phyloP scores from a whole-genome alignment of 495 filamentous ascomycete species.

The Chaetomidium leptoderma region DNA sequence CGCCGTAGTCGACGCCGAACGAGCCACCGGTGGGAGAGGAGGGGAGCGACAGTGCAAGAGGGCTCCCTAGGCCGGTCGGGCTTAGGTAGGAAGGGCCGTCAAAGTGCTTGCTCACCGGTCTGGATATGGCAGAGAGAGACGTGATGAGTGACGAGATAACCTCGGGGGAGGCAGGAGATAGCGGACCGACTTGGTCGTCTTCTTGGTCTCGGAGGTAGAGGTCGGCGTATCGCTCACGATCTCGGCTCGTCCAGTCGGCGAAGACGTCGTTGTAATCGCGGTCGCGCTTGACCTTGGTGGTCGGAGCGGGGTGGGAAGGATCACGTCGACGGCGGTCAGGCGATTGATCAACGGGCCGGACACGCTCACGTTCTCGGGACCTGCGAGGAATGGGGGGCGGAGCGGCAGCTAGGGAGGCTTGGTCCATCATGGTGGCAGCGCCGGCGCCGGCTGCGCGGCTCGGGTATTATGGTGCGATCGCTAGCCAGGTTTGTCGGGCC shows the following conservation, averaged over 20 bases:
- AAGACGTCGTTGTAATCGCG: slow-evolving; percentile 29
- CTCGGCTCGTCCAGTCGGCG: slow-evolving; percentile 28
- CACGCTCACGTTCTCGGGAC: slow-evolving; percentile 31
- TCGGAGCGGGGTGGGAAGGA: slow-evolving; percentile 16
- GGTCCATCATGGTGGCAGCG: slow-evolving; percentile 29
- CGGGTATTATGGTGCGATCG: slow-evolving; percentile 21
- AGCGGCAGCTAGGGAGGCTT: slow-evolving; percentile 19
- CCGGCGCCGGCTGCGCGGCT: slow-evolving; percentile 19
- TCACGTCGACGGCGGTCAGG: slow-evolving; percentile 14
- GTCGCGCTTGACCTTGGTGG: slow-evolving; percentile 19
- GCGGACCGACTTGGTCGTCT: slow-evolving; percentile 15
- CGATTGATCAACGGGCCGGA: slow-evolving; percentile 16
- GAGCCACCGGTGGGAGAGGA: slow-evolving; percentile 51
- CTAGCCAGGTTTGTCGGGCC: slow-evolving; percentile 20
- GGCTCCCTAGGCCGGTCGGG: slow-evolving; percentile 28
- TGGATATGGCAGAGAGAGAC: slow-evolving; percentile 80
- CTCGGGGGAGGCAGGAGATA: slow-evolving; percentile 72
- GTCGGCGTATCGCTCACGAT: slow-evolving; percentile 30
- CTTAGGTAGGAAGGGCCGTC: slow-evolving; percentile 43
- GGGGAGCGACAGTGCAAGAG: slow-evolving; percentile 47
- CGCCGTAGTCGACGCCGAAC: slow-evolving; percentile 68
- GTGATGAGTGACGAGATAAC: slow-evolving; percentile 93
- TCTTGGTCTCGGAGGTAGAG: slow-evolving; percentile 30
- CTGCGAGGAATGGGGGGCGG: slow-evolving; percentile 31
- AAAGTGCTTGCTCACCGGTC: slow-evolving; percentile 68